phyloP scores from a whole-genome alignment of 441 rosid species.

The Gossypium laxum region DNA sequence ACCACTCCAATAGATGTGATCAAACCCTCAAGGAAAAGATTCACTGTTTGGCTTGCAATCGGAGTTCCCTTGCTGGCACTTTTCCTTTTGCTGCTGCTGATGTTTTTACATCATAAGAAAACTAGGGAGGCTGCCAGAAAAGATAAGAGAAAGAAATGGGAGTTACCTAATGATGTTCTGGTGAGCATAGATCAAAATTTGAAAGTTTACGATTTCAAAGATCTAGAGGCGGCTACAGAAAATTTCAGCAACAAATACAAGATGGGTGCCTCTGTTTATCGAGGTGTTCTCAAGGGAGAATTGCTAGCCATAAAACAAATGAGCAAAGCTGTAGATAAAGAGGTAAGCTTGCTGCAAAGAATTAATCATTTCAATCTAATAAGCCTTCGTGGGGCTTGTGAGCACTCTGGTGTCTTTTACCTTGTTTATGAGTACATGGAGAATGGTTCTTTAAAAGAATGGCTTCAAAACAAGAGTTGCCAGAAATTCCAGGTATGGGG shows the following conservation, averaged over 20 bases:
- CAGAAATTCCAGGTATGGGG: slow-evolving; percentile 37
- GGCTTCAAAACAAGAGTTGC: slow-evolving; percentile 28
- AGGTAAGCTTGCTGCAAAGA: slow-evolving; percentile 44
- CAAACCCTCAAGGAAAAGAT: neutral
- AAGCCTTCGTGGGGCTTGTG: slow-evolving; percentile 59
- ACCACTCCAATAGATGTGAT: slow-evolving; percentile 6
- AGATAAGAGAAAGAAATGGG: slow-evolving; percentile 25
- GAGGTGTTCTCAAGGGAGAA: slow-evolving; percentile 53
- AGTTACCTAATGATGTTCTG: slow-evolving; percentile 29
- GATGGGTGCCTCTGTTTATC: slow-evolving; percentile 46
- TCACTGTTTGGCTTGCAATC: neutral
- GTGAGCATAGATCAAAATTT: slow-evolving; percentile 28
- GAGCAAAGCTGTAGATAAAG: slow-evolving; percentile 51
- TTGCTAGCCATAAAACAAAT: slow-evolving; percentile 58
- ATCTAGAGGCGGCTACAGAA: slow-evolving; percentile 50
- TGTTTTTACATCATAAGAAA: slow-evolving; percentile 17
- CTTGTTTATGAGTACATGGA: slow-evolving; percentile 60
- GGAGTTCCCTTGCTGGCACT: slow-evolving; percentile 5
- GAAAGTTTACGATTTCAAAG: slow-evolving; percentile 44
- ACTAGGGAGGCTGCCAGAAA: slow-evolving; percentile 25
- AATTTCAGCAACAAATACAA: slow-evolving; percentile 42
- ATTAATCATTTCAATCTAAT: slow-evolving; percentile 58
- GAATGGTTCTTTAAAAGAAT: slow-evolving; percentile 55
- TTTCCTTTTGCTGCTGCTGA: slow-evolving; percentile 19
- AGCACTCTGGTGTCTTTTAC: slow-evolving; percentile 51